A percentile compares a stretch with the other conserved stretches of the same genome.
Conservation (phyloP, 192 early-diverging fungal species). For the Coemansia sp. region DNA sequence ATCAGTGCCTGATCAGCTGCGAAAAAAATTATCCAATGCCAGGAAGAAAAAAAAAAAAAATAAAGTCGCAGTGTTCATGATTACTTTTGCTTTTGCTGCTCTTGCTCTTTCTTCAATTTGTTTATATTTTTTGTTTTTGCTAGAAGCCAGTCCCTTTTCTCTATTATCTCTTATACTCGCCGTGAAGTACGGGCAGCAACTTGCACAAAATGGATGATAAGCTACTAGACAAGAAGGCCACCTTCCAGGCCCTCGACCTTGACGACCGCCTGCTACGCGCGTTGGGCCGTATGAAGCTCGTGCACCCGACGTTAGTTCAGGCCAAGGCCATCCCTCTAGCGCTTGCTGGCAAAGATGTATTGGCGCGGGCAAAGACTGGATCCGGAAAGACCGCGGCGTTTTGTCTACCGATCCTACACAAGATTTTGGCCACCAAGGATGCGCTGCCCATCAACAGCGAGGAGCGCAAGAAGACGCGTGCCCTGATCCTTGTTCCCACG, state of each 20-base stretch:
- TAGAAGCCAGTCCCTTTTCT: not conserved
- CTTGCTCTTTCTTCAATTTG: not conserved
- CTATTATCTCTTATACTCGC: not conserved
- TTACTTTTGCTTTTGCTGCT: not conserved
- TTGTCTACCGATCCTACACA: constrained; percentile 87
- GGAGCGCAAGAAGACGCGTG: constrained; percentile 42
- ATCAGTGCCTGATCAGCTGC: not conserved
- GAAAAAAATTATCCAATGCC: not conserved
- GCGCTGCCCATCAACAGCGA: constrained; percentile 39
- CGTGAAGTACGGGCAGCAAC: not conserved
- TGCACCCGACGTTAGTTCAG: constrained; percentile 89
- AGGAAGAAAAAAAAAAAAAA: not conserved
- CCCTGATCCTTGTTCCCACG: constrained; percentile 90
- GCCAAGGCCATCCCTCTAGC: constrained; percentile 86
- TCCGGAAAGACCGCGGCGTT: constrained; percentile 98
- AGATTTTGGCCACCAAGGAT: constrained; percentile 77
- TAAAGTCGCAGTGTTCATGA: not conserved
- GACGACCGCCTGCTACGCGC: constrained; percentile 88
- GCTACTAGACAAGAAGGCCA: constrained; percentile 55
- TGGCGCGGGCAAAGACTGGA: constrained; percentile 91
- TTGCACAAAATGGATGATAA: constrained; percentile 42
- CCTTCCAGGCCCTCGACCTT: constrained; percentile 71
- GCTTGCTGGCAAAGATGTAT: constrained; percentile 88
- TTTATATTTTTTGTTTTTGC: not conserved
- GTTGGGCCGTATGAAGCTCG: constrained; percentile 79